These are phyloP conservation scores for Tetracladium marchalianum DNA, from an alignment of 495 filamentous ascomycete species.

Conservation along the genomic window DNA sequence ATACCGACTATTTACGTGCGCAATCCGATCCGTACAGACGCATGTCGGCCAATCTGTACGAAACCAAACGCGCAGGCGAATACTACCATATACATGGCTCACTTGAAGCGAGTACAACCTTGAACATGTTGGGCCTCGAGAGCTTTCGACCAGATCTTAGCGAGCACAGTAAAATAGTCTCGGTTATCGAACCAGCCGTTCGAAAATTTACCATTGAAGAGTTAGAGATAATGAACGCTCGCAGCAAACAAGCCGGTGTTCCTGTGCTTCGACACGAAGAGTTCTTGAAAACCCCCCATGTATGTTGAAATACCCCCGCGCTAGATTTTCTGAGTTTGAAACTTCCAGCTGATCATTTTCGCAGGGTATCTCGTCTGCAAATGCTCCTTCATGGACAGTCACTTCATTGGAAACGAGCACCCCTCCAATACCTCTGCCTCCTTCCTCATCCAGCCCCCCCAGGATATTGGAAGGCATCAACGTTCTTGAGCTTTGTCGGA, in stretches of 20 bases:
- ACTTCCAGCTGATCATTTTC: too few species aligned
- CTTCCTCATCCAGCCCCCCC: constrained; percentile 20
- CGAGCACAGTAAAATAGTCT: constrained; percentile 55
- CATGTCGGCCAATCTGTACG: constrained; percentile 67
- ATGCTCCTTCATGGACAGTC: constrained; percentile 41
- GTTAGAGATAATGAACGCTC: constrained; percentile 54
- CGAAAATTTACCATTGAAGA: constrained; percentile 50
- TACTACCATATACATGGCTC: constrained; percentile 78
- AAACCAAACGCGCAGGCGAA: constrained; percentile 49
- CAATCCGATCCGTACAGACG: constrained; percentile 66
- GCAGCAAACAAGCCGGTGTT: constrained; percentile 55
- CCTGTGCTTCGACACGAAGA: constrained; percentile 55
- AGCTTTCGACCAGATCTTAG: constrained; percentile 51
- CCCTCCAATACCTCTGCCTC: constrained; percentile 43
- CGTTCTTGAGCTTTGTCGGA: constrained; percentile 61
- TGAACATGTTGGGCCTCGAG: constrained; percentile 64
- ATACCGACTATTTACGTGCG: constrained; percentile 59
- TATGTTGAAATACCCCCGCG: constrained; percentile 20
- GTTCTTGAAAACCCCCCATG: constrained; percentile 51
- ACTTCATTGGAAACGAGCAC: constrained; percentile 32
- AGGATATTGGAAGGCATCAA: constrained; percentile 27
- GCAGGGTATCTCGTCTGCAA: too few species aligned
- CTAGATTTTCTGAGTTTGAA: too few species aligned
- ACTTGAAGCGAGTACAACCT: constrained; percentile 54
- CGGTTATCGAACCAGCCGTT: constrained; percentile 56